Base-by-base conservation (phyloP, 805 yeast genomes). In the Pichia manshurica region DNA sequence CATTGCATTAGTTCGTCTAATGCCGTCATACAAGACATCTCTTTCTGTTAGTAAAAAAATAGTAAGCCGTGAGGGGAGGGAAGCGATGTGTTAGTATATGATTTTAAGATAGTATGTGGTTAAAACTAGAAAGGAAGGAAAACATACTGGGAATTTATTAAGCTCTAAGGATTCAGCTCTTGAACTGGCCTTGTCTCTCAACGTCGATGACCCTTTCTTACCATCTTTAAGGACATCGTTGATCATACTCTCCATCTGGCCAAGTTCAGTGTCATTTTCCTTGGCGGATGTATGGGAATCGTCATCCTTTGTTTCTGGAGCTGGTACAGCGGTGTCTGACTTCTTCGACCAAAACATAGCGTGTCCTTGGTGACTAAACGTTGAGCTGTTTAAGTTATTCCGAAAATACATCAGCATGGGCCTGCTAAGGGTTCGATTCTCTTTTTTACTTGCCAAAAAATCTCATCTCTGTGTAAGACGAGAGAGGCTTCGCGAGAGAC, bases 1-100 rank as follows among this genome's bases (percentile, higher is more conserved):
- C 98, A 91, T 41, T 79, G 82, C 40, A 89, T 74, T 20, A 90
- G 70, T 59, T 88, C 95, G 64, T 90, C 96, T 65, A 90, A 82
- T 1, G 93, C 93, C 39, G 91, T 87, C 46, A 82, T 71, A 59
- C 91, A 84, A 44, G 78, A 75, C 89, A 84, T 58, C 45, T 66
- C 70, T 48, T 57, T 63, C 65, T 64, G 38, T 17, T 28, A 17
- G 36, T 10, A 20, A 31, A 31, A 28, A 40, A 29, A 8, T 5
- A 36, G 19, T 20, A 10, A 31, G 19, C 4, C 10, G 21, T 12
- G 12, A 4, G 5, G 16, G 7, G 13, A 5, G n/a, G 5, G 28
- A 23, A 37, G n/a, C n/a, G n/a, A 28, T n/a, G 44, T 45, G 56
- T 48, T 47, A 43, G 44, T 39, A 33, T 39, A 28, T 28, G 13